phyloP scores from a whole-genome alignment of 2,329 filamentous ascomycete genomes.

The Neonectria magnoliae region DNA sequence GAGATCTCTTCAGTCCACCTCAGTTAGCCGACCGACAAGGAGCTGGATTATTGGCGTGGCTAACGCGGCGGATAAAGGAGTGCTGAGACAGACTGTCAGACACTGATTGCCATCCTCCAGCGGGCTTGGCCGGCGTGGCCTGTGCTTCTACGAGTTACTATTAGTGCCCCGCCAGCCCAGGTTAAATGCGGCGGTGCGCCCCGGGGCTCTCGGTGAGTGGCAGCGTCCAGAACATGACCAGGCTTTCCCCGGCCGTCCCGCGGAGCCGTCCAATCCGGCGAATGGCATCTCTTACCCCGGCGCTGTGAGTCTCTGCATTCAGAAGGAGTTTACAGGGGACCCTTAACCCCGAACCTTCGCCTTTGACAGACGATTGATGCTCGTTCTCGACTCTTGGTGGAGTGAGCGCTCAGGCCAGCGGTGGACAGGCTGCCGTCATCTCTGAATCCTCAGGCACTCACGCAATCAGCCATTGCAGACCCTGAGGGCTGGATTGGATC shows the following conservation, averaged over 20 bases:
- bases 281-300: slow-evolving; percentile 7
- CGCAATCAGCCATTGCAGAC: neutral
- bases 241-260: slow-evolving; percentile 18
- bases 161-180: slow-evolving; percentile 15
- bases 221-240: slow-evolving; percentile 6
- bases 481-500: slow-evolving; percentile 15
- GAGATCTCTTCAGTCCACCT: neutral
- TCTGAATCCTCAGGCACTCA: neutral
- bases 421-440: neutral
- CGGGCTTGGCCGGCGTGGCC: slow-evolving; percentile 1
- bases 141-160: slow-evolving; percentile 4
- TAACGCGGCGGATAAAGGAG: slow-evolving; percentile 5
- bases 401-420: neutral
- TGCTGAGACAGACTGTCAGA: neutral
- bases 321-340: slow-evolving; percentile 30
- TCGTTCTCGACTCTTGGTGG: slow-evolving; percentile 4
- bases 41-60: slow-evolving; percentile 11
- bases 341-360: slow-evolving; percentile 18
- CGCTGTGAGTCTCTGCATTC: slow-evolving; percentile 33
- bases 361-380: neutral
- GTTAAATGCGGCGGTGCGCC: slow-evolving; percentile 14
- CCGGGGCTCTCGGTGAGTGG: slow-evolving; percentile 13
- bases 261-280: slow-evolving; percentile 16
- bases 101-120: neutral
- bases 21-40: neutral